These are phyloP conservation scores for Nitzschia inconspicua DNA, from an alignment of 108 stramenopile species.

Conservation along the genomic window DNA sequence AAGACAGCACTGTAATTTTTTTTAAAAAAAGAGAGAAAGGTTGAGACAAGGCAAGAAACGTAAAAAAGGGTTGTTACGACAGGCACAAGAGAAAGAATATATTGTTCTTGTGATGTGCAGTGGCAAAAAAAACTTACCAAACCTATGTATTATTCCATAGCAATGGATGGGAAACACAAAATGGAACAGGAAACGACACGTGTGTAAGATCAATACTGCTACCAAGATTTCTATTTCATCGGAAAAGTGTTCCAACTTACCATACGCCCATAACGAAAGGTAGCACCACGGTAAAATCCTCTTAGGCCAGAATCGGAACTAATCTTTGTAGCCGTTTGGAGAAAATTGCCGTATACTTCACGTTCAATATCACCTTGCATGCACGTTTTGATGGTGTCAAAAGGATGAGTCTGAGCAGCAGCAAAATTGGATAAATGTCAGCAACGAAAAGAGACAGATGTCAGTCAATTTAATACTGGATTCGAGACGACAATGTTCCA, in stretches of 20 bases:
- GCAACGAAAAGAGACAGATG: background rate
- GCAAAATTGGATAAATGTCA: conserved; percentile 9
- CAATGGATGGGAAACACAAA: too few relatives aligned
- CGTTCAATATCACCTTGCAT: conserved; percentile 95
- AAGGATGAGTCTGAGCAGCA: conserved; percentile 86
- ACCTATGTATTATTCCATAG: too few relatives aligned
- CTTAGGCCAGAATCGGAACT: conserved; percentile 57
- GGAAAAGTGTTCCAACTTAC: background rate
- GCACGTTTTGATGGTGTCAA: conserved; percentile 93
- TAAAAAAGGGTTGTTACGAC: background rate
- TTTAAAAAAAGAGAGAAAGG: too few relatives aligned
- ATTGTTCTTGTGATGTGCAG: too few relatives aligned
- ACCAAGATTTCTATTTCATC: background rate
- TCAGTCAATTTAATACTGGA: background rate
- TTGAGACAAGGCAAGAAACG: background rate
- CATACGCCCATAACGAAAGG: conserved; percentile 92
- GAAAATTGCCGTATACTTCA: conserved; percentile 67
- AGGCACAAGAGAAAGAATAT: too few relatives aligned
- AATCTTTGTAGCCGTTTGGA: conserved; percentile 65
- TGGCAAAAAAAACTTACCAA: too few relatives aligned
- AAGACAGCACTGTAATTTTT: conserved; percentile 91
- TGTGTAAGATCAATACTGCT: too few relatives aligned
- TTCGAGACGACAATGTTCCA: too few relatives aligned
- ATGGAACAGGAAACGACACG: too few relatives aligned
- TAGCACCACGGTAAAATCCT: conserved; percentile 90